Evolutionary conservation across 495 filamentous ascomycete genomes (phyloP), one percentile per base, ranked within the genome.

Genomic region (Pyronema omphalodes): DNA sequence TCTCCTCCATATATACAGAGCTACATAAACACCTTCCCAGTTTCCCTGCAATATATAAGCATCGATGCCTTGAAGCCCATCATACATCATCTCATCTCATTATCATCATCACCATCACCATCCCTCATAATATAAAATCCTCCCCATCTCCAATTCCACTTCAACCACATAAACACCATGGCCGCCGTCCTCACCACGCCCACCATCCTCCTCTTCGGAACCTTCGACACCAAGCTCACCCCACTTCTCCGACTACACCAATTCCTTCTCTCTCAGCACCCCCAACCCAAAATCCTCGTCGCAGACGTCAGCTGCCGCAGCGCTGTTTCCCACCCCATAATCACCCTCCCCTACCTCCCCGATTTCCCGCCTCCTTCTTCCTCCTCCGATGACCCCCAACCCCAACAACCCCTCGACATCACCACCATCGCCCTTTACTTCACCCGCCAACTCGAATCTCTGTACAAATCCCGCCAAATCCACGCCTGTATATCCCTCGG

Each of bases 201-300:
- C 6, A 70, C 68, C n/a, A 71, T 85, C 39, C 67, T 74, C 52
- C 65, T 83, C 19, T 61, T 84, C 35, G 81, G 81, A 51, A 85
- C 80, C 9, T 77, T 74, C 64, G 81, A 85, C 64, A 82, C 80
- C 47, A 85, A 85, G 59, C 71, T 78, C 9, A 36, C 67, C 4
- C 77, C 83, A 57, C 69, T 79, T 9, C 69, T 81, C 12, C 80
- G 75, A 65, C 70, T 79, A 33, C 68, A 71, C 43, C 61, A 68
- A 0, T 69, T 71, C 46, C 71, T 80, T 53, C 56, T 72, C 5
- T 37, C 62, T n/a, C 37, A 57, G 35, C 34, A 45, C 23, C 17
- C 51, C 5, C 44, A 45, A 7, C 37, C 62, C 17, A 63, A 63
- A 19, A 72, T 78, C 36, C 67, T 71, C 37, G 46, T 82, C 39